Percentiles rank a stretch among this genome's conserved stretches.
Conservation (phyloP, 2,329 filamentous ascomycete species). For the Botrytis tulipae region DNA sequence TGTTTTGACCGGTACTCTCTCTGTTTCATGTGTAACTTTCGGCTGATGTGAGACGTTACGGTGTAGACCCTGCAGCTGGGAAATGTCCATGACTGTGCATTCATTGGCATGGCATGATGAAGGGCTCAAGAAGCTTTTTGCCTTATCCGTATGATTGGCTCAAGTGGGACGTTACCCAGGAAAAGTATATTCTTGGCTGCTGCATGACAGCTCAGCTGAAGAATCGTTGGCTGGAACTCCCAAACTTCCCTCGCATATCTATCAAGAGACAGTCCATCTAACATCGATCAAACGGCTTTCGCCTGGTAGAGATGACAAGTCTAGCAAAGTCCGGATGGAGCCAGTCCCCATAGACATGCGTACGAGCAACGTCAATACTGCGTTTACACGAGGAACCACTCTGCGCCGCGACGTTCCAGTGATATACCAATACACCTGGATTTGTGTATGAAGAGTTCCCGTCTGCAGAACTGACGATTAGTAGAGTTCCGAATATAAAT, state of each 20-base stretch:
- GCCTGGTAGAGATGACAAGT: neutral
- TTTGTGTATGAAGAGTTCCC: neutral
- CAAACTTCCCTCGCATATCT: neutral
- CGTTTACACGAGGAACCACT: neutral
- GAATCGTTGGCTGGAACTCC: neutral
- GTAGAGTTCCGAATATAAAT: neutral
- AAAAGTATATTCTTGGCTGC: neutral
- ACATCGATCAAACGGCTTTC: neutral
- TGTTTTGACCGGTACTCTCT: neutral
- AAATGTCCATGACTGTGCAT: neutral
- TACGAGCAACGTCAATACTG: neutral
- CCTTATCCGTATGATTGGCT: neutral
- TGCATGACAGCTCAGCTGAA: slow-evolving; percentile 13
- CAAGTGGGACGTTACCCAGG: neutral
- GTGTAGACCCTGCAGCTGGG: slow-evolving; percentile 13
- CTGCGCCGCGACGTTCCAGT: neutral
- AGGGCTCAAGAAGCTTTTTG: neutral
- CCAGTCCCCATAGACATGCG: neutral
- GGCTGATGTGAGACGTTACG: slow-evolving; percentile 7
- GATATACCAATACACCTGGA: neutral
- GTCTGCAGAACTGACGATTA: neutral
- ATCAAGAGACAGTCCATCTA: neutral
- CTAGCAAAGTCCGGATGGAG: neutral
- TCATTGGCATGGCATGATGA: slow-evolving; percentile 1
- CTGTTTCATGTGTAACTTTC: neutral